These are phyloP conservation scores for Lycium ferocissimum DNA, from an alignment of 257 asterid genomes.

Conservation along the genomic window DNA sequence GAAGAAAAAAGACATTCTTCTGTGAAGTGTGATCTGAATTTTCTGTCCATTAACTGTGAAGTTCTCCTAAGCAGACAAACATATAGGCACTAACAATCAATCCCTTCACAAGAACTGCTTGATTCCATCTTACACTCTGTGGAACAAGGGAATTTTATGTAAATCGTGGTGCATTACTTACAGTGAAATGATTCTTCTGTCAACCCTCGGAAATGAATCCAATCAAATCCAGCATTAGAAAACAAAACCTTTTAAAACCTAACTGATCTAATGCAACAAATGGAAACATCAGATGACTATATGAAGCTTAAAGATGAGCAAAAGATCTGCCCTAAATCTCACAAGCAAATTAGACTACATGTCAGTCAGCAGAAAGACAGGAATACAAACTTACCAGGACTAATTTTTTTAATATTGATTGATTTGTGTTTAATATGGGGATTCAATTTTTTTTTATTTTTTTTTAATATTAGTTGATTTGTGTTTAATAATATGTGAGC, in stretches of 20 bases:
- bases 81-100: not conserved
- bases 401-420: too few species aligned
- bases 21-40: not conserved
- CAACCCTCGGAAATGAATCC: not conserved
- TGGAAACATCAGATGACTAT: not conserved
- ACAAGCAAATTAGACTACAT: not conserved
- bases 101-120: conserved; percentile 17
- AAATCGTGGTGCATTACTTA: not conserved
- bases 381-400: conserved; percentile 58
- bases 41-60: not conserved
- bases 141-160: not conserved
- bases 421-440: too few species aligned
- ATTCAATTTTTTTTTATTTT: too few species aligned
- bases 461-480: too few species aligned
- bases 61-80: not conserved
- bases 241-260: not conserved
- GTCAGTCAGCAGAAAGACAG: not conserved
- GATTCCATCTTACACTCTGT: not conserved
- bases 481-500: too few species aligned
- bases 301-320: conserved; percentile 18
- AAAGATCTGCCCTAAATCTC: conserved; percentile 14
- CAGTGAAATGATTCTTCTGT: conserved; percentile 6
- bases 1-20: not conserved
- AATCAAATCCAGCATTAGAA: not conserved
- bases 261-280: conserved; percentile 16